phyloP scores from a whole-genome alignment of 176 grass and related monocot genomes.

The Phyllostachys edulis region DNA sequence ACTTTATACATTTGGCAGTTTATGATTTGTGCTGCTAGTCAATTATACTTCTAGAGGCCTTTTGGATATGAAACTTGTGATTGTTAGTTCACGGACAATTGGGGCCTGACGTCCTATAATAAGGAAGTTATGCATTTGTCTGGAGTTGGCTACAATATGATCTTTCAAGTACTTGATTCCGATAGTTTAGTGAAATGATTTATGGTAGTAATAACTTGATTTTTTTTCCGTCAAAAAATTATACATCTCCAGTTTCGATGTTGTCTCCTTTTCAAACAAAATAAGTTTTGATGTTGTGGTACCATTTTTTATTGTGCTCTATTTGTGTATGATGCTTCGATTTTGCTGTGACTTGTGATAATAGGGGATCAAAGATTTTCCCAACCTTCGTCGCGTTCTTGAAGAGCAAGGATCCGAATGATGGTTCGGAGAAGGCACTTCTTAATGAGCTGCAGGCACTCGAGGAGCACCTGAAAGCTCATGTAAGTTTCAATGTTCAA shows the following conservation, averaged over 20 bases:
- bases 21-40: neutral
- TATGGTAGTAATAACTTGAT: neutral
- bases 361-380: constrained; percentile 91
- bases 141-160: neutral
- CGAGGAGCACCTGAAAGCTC: constrained; percentile 72
- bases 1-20: neutral
- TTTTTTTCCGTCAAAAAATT: neutral
- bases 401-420: constrained; percentile 83
- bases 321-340: neutral
- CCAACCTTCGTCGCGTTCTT: constrained; percentile 64
- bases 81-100: neutral
- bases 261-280: neutral
- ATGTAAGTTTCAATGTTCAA: constrained; percentile 46
- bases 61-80: neutral
- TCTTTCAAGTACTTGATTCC: neutral
- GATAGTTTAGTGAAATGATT: neutral
- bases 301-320: neutral
- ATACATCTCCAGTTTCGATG: neutral
- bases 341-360: constrained; percentile 16
- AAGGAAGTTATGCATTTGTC: neutral
- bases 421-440: constrained; percentile 68
- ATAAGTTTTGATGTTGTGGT: neutral
- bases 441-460: constrained; percentile 62
- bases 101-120: neutral
- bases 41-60: neutral